Conservation (phyloP, 163 green algal genomes). For the Chloromonas sp. region DNA sequence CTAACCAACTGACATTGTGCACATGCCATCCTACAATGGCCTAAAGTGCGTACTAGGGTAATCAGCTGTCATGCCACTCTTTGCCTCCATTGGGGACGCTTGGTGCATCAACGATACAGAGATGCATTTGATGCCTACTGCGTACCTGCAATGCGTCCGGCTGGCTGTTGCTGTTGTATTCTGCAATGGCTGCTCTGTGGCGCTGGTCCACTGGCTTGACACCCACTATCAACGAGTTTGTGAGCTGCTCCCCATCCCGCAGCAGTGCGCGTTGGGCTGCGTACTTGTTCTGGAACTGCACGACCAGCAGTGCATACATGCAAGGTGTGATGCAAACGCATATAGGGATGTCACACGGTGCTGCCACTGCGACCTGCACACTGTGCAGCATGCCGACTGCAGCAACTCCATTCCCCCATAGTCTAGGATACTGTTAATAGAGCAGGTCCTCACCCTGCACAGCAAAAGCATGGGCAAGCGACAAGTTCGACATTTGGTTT, state of each 20-base stretch:
- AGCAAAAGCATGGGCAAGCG: too few species aligned
- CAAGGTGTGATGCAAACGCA: too few species aligned
- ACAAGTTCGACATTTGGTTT: too few species aligned
- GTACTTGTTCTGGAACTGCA: constrained; percentile 70
- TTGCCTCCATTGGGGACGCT: neutral
- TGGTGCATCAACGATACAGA: neutral
- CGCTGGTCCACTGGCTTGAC: constrained; percentile 63
- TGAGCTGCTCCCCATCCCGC: constrained; percentile 61
- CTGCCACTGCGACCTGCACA: too few species aligned
- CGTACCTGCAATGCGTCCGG: neutral
- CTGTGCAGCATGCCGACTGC: too few species aligned
- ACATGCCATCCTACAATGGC: neutral
- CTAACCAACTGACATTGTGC: neutral
- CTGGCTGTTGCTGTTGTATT: neutral
- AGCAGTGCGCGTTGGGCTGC: constrained; percentile 67
- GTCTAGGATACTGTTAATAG: too few species aligned
- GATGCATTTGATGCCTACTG: neutral
- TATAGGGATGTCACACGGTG: too few species aligned
- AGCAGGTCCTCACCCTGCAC: too few species aligned
- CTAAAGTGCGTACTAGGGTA: too few species aligned
- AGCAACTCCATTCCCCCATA: too few species aligned
- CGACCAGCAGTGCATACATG: neutral
- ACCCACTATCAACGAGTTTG: constrained; percentile 62
- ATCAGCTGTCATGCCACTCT: neutral
- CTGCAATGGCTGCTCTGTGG: constrained; percentile 23